These are phyloP conservation scores for Moesziomyces parantarcticus DNA, from an alignment of 1,284 basidiomycete genomes.

Conservation along the genomic window DNA sequence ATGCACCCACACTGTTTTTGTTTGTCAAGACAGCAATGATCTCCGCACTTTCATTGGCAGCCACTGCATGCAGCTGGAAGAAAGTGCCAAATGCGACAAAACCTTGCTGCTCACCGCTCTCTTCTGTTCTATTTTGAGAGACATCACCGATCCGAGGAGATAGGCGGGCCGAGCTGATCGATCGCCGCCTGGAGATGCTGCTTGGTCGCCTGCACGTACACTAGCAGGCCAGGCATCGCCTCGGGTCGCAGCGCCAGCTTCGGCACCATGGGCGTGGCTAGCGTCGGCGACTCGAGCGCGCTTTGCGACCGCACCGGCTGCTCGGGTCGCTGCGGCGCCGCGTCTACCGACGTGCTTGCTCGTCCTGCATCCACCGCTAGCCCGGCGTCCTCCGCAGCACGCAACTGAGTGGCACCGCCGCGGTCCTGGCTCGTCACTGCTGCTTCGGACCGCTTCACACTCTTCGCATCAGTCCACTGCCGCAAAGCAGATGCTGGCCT, in stretches of 20 bases:
- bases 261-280: conserved; percentile 14
- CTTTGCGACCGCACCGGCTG: conserved; percentile 6
- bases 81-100: too few relatives aligned
- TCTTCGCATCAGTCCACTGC: background rate
- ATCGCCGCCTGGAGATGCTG: conserved; percentile 46
- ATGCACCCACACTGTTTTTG: too few relatives aligned
- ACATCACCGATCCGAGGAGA: background rate
- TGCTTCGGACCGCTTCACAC: background rate
- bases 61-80: too few relatives aligned
- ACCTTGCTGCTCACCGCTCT: too few relatives aligned
- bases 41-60: too few relatives aligned
- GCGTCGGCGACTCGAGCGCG: conserved; percentile 5
- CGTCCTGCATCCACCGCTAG: conserved; percentile 2
- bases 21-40: too few relatives aligned
- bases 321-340: background rate
- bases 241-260: conserved; percentile 53
- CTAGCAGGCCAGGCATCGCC: conserved; percentile 52
- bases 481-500: background rate
- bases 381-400: background rate
- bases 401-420: conserved; percentile 5
- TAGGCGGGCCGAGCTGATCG: conserved; percentile 12
- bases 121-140: too few relatives aligned
- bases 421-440: background rate
- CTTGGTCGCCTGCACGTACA: conserved; percentile 51
- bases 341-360: conserved; percentile 25